phyloP scores from a whole-genome alignment of 352 stramenopile species.

The Aphanomyces euteiches region DNA sequence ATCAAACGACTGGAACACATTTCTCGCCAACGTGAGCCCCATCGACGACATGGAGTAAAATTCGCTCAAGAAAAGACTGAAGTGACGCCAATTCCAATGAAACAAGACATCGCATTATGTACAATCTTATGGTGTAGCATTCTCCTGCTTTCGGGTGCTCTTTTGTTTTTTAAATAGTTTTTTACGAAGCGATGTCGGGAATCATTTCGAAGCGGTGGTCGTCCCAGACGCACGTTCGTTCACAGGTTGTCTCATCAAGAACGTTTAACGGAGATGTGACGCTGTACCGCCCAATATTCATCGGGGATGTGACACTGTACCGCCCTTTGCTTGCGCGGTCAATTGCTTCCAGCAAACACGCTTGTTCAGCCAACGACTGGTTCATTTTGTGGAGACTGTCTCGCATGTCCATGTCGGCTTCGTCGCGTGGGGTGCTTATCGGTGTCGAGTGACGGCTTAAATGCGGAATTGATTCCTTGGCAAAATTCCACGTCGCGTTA shows the following conservation, averaged over 20 bases:
- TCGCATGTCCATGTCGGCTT: not conserved
- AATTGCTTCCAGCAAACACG: conserved; percentile 11
- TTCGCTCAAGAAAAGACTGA: no score
- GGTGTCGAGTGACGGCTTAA: not conserved
- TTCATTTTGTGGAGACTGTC: conserved; percentile 23
- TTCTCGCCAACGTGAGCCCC: conserved; percentile 32
- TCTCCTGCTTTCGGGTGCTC: not conserved
- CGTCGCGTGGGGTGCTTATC: conserved; percentile 4
- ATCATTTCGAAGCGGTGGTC: conserved; percentile 14
- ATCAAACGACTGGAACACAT: conserved; percentile 41
- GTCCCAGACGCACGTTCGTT: not conserved
- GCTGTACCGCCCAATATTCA: not conserved
- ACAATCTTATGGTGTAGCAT: not conserved
- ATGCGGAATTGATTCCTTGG: not conserved
- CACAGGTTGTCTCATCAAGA: not conserved
- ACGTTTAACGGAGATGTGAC: not conserved
- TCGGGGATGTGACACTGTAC: conserved; percentile 12
- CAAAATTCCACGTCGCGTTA: conserved; percentile 1
- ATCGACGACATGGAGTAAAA: not conserved
- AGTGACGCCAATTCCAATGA: no score
- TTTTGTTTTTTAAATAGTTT: conserved; percentile 1
- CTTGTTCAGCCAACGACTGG: conserved; percentile 21
- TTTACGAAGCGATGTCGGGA: not conserved
- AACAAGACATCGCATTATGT: not conserved
- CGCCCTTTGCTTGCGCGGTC: not conserved